Conservation (phyloP, 495 filamentous ascomycete genomes). For the Annulohypoxylon maeteangense region DNA sequence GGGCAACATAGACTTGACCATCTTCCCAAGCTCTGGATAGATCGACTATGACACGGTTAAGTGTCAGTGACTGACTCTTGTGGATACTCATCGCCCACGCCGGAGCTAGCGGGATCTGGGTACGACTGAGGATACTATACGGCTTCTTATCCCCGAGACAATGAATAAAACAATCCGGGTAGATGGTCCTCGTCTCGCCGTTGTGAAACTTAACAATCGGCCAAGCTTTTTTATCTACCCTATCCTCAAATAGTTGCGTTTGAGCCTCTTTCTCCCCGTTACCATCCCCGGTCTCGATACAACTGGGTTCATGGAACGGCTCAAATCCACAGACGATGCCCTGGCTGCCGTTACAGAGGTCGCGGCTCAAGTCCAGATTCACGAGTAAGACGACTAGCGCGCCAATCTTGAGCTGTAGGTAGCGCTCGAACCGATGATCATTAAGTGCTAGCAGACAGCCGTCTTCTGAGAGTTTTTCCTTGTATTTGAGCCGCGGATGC, state of each 20-base stretch:
- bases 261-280: conserved; percentile 46
- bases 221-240: conserved; percentile 57
- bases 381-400: conserved; percentile 94
- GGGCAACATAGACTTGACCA: conserved; percentile 83
- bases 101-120: conserved; percentile 83
- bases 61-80: conserved; percentile 93
- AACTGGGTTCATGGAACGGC: too few relatives aligned
- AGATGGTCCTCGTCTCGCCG: conserved; percentile 52
- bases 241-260: conserved; percentile 46
- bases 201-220: conserved; percentile 80
- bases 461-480: conserved; percentile 54
- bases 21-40: conserved; percentile 88
- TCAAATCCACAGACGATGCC: conserved; percentile 85
- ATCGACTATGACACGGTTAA: conserved; percentile 91
- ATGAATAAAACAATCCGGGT: conserved; percentile 58
- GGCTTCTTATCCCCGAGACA: conserved; percentile 57
- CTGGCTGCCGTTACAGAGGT: conserved; percentile 89
- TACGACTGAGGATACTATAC: conserved; percentile 76
- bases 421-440: conserved; percentile 65
- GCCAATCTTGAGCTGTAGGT: conserved; percentile 76
- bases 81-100: conserved; percentile 97
- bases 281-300: too few relatives aligned
- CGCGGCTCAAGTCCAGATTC: conserved; percentile 77
- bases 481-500: conserved; percentile 67
- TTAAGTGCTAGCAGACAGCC: conserved; percentile 61